Base-by-base conservation (phyloP, 1,284 basidiomycete genomes). In the Ganoderma sp. region DNA sequence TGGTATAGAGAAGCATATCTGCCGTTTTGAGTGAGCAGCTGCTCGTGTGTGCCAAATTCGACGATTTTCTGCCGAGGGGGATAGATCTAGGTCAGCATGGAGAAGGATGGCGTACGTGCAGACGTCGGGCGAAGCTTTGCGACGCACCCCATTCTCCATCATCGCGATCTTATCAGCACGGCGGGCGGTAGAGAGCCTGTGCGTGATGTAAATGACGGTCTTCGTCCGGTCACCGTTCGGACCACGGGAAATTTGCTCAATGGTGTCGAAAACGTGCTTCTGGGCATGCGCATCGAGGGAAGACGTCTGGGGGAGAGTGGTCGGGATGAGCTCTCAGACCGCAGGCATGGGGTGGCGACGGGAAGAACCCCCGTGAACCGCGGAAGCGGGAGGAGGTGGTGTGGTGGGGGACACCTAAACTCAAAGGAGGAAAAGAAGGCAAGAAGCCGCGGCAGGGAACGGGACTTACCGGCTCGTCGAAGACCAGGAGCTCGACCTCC, bases 121-220 rank as follows among this genome's bases (percentile, higher is more conserved):
- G n/a, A 54, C 17, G 52, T 6, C 28, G 52, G 32, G 25, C 62
- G n/a, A 69, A 25, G 63, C 25, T 37, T 7, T 34, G 48, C 25
- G 17, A 79, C 87, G 77, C 80, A 93, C 92, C 77, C 93, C 93
- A 74, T 88, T 84, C 73, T 94, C 90, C 87, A 95, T 92, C 85
- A 95, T 93, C 54, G 92, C 93, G 72, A 95, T 89, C 79, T 91
- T 92, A 80, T 93, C 91, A 69, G 92, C 92, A 60, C 89, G 86
- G 15, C 91, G 87, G 22, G 92, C 92, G 56, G 90, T 92, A 32
- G 90, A 89, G 69, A 95, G 86, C 70, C 92, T 86, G 80, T 95
- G 94, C 4, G 93, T 94, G 76, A 95, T 92, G 79, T 92, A 95
- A 45, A 95, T 87, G 67, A 93, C 89, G 1, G 92, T 93, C 78